phyloP scores from a whole-genome alignment of 371 early-diverging fungal genomes.

The Choanephora cucurbitarum region DNA sequence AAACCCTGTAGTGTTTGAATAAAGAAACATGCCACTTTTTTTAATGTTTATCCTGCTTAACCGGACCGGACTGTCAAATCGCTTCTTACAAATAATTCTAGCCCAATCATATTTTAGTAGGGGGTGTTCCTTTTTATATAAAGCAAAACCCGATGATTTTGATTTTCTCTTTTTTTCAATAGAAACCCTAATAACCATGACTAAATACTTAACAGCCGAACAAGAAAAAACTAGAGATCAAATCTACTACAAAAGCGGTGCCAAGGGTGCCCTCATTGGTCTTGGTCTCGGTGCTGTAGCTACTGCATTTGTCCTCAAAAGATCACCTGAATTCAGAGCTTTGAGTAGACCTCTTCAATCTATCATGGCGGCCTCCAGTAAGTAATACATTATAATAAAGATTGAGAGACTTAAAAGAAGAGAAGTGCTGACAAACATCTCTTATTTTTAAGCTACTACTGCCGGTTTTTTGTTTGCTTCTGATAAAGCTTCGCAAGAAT shows the following conservation, averaged over 20 bases:
- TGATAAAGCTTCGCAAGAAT: slow-evolving; percentile 40
- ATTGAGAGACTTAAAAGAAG: not conserved
- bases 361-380: slow-evolving; percentile 45
- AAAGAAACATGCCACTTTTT: slow-evolving; percentile 19
- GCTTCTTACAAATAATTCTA: no score
- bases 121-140: slow-evolving; percentile 1
- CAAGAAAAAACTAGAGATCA: slow-evolving; percentile 36
- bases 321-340: slow-evolving; percentile 46
- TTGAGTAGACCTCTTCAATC: slow-evolving; percentile 44
- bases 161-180: slow-evolving; percentile 7
- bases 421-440: not conserved
- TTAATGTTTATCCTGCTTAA: not conserved
- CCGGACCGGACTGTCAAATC: slow-evolving; percentile 1
- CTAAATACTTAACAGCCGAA: slow-evolving; percentile 20
- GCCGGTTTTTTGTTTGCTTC: slow-evolving; percentile 51
- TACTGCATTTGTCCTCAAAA: slow-evolving; percentile 33
- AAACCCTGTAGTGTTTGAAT: no score
- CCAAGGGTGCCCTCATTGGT: slow-evolving; percentile 49
- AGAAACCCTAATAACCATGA: slow-evolving; percentile 8
- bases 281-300: slow-evolving; percentile 45
- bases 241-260: slow-evolving; percentile 32
- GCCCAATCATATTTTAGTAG: slow-evolving; percentile 1
- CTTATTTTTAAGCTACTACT: slow-evolving; percentile 28
- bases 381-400: no score
- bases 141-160: slow-evolving; percentile 3